phyloP scores from a whole-genome alignment of 2,329 filamentous ascomycete species.

The Aspergillus flavus region DNA sequence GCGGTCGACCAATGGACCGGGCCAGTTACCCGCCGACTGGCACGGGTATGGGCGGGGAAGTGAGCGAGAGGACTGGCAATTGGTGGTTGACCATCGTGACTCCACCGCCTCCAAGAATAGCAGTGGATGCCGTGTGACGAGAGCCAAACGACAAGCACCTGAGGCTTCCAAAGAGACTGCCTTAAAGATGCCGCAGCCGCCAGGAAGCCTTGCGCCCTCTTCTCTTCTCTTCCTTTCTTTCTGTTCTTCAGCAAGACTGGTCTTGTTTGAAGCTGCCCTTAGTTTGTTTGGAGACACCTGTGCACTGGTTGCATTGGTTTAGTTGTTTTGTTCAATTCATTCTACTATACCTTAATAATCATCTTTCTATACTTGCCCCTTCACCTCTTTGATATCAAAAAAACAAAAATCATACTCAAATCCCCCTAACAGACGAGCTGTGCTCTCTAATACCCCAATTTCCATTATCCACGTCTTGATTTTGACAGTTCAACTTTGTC shows the following conservation, averaged over 20 bases:
- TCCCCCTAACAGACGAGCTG: slow-evolving; percentile 38
- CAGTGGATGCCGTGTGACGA: slow-evolving; percentile 17
- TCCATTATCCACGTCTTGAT: slow-evolving; percentile 22
- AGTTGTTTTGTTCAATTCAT: slow-evolving; percentile 50
- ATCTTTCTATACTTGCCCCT: slow-evolving; percentile 15
- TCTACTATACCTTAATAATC: slow-evolving; percentile 42
- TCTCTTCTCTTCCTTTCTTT: slow-evolving; percentile 34
- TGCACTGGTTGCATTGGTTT: slow-evolving; percentile 46
- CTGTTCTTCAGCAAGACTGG: slow-evolving; percentile 67
- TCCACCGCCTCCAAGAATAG: slow-evolving; percentile 4
- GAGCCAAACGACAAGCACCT: slow-evolving; percentile 3
- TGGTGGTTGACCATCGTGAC: background rate
- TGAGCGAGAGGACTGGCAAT: background rate
- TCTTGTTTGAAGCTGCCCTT: slow-evolving; percentile 43
- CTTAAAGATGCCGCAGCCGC: slow-evolving; percentile 25
- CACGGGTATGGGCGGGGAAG: background rate
- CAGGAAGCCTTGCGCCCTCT: slow-evolving; percentile 16
- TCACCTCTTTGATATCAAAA: slow-evolving; percentile 24
- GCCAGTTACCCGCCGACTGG: slow-evolving; percentile 15
- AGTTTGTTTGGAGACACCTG: slow-evolving; percentile 48
- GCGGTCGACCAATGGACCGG: slow-evolving; percentile 7
- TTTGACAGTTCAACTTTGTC: slow-evolving; percentile 31
- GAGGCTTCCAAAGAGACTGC: background rate
- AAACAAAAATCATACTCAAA: slow-evolving; percentile 41
- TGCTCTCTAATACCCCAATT: slow-evolving; percentile 35